Evolutionary conservation across 164 flowering plant species (phyloP).

Genomic region (Chloranthus sessilifolius): DNA sequence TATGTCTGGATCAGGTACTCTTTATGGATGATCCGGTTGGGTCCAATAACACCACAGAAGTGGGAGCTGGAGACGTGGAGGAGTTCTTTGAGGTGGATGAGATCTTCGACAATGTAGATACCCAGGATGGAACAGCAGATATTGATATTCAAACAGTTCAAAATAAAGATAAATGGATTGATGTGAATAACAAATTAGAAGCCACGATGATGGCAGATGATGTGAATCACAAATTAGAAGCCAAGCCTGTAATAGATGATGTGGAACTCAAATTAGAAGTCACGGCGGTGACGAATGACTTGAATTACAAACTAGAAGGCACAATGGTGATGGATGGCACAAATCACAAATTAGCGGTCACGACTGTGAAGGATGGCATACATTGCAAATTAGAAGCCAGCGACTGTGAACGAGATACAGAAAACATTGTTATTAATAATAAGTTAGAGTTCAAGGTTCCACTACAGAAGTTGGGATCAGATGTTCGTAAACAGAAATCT

Average conservation of each 20-base stretch:
- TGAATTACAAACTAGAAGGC: constrained; percentile 29
- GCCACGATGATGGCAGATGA: constrained; percentile 10
- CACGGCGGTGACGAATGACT: background rate
- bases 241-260: background rate
- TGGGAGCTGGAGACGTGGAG: constrained; percentile 47
- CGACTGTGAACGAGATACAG: constrained; percentile 22
- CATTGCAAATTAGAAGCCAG: constrained; percentile 4
- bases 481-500: constrained; percentile 9
- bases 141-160: constrained; percentile 19
- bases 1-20: constrained; percentile 66
- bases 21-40: constrained; percentile 64
- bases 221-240: too few relatives aligned
- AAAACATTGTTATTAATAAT: constrained; percentile 17
- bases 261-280: background rate
- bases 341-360: constrained; percentile 12
- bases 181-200: constrained; percentile 13
- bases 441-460: constrained; percentile 21
- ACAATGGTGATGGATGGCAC: constrained; percentile 11
- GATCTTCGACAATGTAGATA: constrained; percentile 71
- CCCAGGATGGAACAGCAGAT: constrained; percentile 39
- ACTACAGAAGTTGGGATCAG: constrained; percentile 17
- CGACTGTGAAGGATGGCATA: constrained; percentile 15
- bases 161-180: constrained; percentile 4
- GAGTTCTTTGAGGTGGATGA: constrained; percentile 97
- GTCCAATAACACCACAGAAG: constrained; percentile 40